Percentiles rank a stretch among this genome's conserved stretches.
Conservation (phyloP, 73 alveolate genomes). For the Diophrys sp. region DNA sequence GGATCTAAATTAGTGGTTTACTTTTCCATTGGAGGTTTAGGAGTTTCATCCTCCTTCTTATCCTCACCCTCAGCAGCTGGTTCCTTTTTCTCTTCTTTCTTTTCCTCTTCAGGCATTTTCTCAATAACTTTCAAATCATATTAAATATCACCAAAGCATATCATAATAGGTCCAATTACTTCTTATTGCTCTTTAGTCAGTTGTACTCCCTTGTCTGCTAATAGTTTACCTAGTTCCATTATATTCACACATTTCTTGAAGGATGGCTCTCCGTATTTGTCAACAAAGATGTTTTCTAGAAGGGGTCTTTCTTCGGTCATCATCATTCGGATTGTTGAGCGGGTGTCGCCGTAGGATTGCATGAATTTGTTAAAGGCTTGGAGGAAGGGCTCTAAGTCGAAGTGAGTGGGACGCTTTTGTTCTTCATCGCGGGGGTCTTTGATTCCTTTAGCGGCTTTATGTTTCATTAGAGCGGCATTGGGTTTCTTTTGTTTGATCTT, state of each 20-base stretch:
- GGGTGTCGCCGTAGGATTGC: conserved; percentile 80
- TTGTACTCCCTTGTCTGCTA: conserved; percentile 78
- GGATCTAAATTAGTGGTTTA: conserved; percentile 60
- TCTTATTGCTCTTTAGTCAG: conserved; percentile 79
- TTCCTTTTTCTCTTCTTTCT: conserved; percentile 61
- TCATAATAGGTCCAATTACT: conserved; percentile 83
- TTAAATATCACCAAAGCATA: conserved; percentile 94
- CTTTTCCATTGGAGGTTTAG: conserved; percentile 39
- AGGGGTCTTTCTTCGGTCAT: conserved; percentile 79
- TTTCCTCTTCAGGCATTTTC: conserved; percentile 81
- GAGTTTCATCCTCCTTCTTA: conserved; percentile 59
- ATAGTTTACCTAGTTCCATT: conserved; percentile 77
- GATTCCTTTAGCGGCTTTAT: conserved; percentile 59
- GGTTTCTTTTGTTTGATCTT: conserved; percentile 78
- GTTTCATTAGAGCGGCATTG: no score
- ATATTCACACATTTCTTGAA: conserved; percentile 85
- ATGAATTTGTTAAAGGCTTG: conserved; percentile 84
- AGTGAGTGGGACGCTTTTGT: conserved; percentile 87
- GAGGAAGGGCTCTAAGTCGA: conserved; percentile 93
- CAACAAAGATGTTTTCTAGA: conserved; percentile 87
- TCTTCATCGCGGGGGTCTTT: conserved; percentile 65
- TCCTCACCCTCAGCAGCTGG: conserved; percentile 74
- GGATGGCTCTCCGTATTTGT: conserved; percentile 91
- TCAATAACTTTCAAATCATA: conserved; percentile 63
- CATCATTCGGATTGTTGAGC: conserved; percentile 81